Evolutionary conservation across 2,329 filamentous ascomycete genomes (phyloP).

Genomic region (Talaromyces pinophilus): DNA sequence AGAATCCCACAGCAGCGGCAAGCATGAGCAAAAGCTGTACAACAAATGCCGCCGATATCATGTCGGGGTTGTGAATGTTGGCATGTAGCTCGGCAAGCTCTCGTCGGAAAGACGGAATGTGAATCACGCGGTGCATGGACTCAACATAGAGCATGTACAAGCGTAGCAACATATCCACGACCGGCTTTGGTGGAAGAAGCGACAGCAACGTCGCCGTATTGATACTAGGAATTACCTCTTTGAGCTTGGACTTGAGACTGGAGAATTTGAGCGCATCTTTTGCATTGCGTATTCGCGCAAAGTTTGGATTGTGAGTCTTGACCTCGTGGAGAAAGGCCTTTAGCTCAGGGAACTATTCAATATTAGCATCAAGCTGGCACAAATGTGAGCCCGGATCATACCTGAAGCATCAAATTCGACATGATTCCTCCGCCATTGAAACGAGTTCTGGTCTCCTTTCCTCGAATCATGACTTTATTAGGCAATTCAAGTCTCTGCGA

Average conservation of each 20-base stretch:
- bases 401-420: conserved; percentile 43
- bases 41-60: conserved; percentile 36
- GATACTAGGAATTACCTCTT: conserved; percentile 33
- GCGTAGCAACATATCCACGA: conserved; percentile 41
- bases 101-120: conserved; percentile 42
- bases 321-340: conserved; percentile 42
- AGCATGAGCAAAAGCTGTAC: conserved; percentile 43
- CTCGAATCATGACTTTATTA: conserved; percentile 40
- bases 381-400: conserved; percentile 25
- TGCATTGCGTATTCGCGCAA: conserved; percentile 38
- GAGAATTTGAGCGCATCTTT: conserved; percentile 37
- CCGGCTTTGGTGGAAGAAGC: conserved; percentile 38
- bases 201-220: conserved; percentile 34
- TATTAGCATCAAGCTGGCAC: background rate
- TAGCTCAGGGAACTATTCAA: conserved; percentile 41
- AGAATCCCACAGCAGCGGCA: conserved; percentile 42
- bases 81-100: conserved; percentile 43
- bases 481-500: conserved; percentile 37
- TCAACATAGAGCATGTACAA: conserved; percentile 45
- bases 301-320: conserved; percentile 37
- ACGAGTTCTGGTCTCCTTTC: conserved; percentile 43
- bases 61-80: conserved; percentile 30
- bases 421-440: conserved; percentile 45
- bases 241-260: conserved; percentile 35
- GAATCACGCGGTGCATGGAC: conserved; percentile 43